phyloP scores from a whole-genome alignment of 805 yeast species.

The Naumovozyma dairenensis region DNA sequence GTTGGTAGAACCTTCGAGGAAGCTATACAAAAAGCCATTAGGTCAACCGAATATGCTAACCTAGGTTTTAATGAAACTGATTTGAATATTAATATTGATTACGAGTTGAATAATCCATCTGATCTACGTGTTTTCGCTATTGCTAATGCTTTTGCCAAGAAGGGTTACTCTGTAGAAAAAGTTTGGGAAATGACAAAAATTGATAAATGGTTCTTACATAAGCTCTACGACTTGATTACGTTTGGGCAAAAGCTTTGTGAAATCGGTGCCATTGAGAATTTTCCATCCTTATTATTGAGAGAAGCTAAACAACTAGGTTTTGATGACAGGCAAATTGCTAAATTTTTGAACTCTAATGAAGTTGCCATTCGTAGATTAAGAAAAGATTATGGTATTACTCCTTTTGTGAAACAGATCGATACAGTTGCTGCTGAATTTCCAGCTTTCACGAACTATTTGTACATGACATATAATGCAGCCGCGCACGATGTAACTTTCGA shows the following conservation, averaged over 20 bases:
- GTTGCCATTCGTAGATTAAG: constrained; percentile 85
- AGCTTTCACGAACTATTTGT: constrained; percentile 86
- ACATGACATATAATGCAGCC: constrained; percentile 90
- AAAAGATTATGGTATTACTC: constrained; percentile 75
- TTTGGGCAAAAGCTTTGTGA: constrained; percentile 56
- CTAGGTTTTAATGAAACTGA: constrained; percentile 85
- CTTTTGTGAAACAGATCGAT: constrained; percentile 94
- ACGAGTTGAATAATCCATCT: constrained; percentile 92
- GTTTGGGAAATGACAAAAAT: constrained; percentile 86
- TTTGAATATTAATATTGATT: constrained; percentile 85
- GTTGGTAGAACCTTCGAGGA: constrained; percentile 97
- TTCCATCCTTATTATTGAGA: constrained; percentile 55
- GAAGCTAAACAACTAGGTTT: constrained; percentile 95
- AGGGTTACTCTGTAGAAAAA: constrained; percentile 82
- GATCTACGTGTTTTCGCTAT: constrained; percentile 94
- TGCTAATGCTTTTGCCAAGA: constrained; percentile 79
- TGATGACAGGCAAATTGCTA: constrained; percentile 93
- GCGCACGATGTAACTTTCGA: constrained; percentile 78
- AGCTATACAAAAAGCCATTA: constrained; percentile 93
- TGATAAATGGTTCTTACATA: constrained; percentile 93
- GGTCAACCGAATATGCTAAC: constrained; percentile 87
- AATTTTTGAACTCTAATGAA: constrained; percentile 79
- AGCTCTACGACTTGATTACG: constrained; percentile 62
- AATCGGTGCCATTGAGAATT: constrained; percentile 42
- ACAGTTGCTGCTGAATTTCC: constrained; percentile 99